These are phyloP conservation scores for Tolypocladium cylindrosporum DNA, from an alignment of 2,329 filamentous ascomycete genomes.

Conservation along the genomic window DNA sequence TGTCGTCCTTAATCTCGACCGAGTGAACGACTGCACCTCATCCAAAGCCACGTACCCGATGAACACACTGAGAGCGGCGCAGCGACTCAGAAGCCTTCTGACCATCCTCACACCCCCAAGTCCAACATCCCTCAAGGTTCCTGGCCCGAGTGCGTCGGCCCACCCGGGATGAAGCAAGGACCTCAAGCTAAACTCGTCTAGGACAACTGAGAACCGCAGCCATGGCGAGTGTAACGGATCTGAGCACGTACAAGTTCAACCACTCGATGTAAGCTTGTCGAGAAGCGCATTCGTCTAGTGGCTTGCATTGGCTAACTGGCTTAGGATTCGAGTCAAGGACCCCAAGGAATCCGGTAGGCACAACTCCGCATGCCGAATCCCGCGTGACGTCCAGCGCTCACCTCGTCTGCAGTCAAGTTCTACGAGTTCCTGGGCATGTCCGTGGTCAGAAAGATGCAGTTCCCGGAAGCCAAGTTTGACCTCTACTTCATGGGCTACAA, in stretches of 20 bases:
- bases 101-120: constrained; percentile 7
- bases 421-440: constrained; percentile 90
- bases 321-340: constrained; percentile 88
- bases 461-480: constrained; percentile 85
- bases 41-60: constrained; percentile 5
- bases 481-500: constrained; percentile 94
- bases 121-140: constrained; percentile 2
- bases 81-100: constrained; percentile 14
- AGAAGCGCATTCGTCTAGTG: not conserved
- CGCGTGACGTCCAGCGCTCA: not conserved
- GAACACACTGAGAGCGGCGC: constrained; percentile 13
- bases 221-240: constrained; percentile 63
- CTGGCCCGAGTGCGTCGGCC: not conserved
- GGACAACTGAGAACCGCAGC: constrained; percentile 6
- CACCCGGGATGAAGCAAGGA: not conserved
- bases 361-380: not conserved
- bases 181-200: not conserved
- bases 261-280: constrained; percentile 62
- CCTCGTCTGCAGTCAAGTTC: constrained; percentile 57
- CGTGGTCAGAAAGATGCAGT: constrained; percentile 68
- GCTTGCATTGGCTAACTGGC: constrained; percentile 5
- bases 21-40: not conserved
- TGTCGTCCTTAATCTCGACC: not conserved
- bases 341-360: constrained; percentile 63
- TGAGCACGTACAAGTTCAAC: constrained; percentile 72